Base-by-base conservation (phyloP, 2,329 filamentous ascomycete genomes). In the Trichoderma gracile region DNA sequence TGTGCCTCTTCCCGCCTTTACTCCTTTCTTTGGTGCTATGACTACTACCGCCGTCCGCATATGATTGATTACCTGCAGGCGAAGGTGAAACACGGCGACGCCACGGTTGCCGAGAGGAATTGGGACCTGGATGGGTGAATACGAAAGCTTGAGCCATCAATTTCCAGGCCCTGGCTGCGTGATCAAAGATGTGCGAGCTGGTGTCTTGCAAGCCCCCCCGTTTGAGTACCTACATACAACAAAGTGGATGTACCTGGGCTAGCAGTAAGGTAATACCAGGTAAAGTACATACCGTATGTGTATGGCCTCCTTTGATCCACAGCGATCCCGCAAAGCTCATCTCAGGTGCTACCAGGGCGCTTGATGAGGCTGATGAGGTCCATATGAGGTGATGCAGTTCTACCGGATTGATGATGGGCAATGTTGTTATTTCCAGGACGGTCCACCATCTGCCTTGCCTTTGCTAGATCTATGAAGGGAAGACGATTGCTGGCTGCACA, bases 141-240 rank as follows among this genome's bases (percentile, higher is more conserved):
- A 65, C 56, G 63, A 65, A 45, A 38, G 46, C 63, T 55, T 60
- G 58, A 61, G 58, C 58, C 58, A 61, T 43, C 58, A 61, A 61
- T 61, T 61, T 61, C 58, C 55, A 27, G 52, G 58, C 58, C 58
- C 58, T 54, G 38, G 58, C 47, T 21, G 47, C 38, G 47, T 61
- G 21, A 45, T 61, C 58, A 61, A 53, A 61, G 40, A 38, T 61
- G 58, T 61, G 58, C 49, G 27, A n/a, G n/a, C 53, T 52, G 45
- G 10, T 61, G 58, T 61, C 58, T 61, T 61, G 49, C 58, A 45
- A 53, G 3, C n/a, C 30, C 33, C 58, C 47, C 58, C 49, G 53
- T 40, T 15, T 46, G 49, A 17, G 49, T 46, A 10, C n/a, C n/a
- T n/a, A n/a, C n/a, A n/a, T n/a, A n/a, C n/a, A n/a, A 21, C 43